A percentile compares a stretch with the other conserved stretches of the same genome.
Conservation (phyloP, 805 yeast species). For the Clavispora phyllophila region DNA sequence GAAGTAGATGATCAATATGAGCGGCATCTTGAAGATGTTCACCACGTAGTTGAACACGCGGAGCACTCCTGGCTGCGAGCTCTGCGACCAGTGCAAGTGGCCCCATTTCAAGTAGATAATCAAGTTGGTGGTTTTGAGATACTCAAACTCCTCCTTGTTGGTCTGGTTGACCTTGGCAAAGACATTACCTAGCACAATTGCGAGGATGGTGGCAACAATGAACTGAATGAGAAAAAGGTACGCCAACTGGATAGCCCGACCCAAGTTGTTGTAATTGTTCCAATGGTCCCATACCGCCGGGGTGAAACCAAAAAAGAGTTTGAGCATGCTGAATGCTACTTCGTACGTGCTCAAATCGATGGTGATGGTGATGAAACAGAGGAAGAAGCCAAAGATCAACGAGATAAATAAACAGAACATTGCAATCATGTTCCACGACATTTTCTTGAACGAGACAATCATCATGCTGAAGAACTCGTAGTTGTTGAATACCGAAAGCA, state of each 20-base stretch:
- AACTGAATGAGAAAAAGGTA: conserved; percentile 52
- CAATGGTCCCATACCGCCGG: conserved; percentile 58
- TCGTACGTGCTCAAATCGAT: conserved; percentile 35
- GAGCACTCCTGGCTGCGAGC: conserved; percentile 7
- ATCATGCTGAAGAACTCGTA: conserved; percentile 49
- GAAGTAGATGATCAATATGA: conserved; percentile 26
- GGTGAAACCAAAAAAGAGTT: conserved; percentile 53
- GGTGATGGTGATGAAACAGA: conserved; percentile 47
- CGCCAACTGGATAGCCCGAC: conserved; percentile 44
- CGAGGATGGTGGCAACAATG: conserved; percentile 49
- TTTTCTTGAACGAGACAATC: conserved; percentile 44
- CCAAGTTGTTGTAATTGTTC: conserved; percentile 43
- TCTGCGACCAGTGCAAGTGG: conserved; percentile 13
- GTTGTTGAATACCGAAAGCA: conserved; percentile 46
- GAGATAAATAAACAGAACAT: conserved; percentile 45
- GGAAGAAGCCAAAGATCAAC: conserved; percentile 50
- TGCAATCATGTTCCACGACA: conserved; percentile 47
- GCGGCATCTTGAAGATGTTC: conserved; percentile 32
- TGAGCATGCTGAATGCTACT: conserved; percentile 48
- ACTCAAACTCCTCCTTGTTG: conserved; percentile 37
- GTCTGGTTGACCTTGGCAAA: conserved; percentile 29
- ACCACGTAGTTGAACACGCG: conserved; percentile 14
- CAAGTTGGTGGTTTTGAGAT: conserved; percentile 35
- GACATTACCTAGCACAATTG: conserved; percentile 46
- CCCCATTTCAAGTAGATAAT: conserved; percentile 33